Conservation (phyloP, 805 yeast genomes). For the Nakazawaea wickerhamii region DNA sequence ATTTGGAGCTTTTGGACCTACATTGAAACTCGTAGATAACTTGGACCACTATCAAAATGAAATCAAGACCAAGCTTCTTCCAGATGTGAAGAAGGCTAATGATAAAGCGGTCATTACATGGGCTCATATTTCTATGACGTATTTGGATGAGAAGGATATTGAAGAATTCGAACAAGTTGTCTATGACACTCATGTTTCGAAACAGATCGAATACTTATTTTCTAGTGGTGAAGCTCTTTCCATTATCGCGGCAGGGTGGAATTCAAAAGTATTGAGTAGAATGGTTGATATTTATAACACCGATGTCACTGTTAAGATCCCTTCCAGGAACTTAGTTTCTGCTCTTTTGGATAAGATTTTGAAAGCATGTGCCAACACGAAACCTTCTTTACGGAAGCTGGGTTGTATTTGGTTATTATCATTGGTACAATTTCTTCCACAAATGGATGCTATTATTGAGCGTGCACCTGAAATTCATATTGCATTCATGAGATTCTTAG, state of each 20-base stretch:
- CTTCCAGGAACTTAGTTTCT: conserved; percentile 5
- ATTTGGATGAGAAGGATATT: conserved; percentile 23
- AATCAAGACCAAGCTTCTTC: conserved; percentile 26
- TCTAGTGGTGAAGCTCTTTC: conserved; percentile 82
- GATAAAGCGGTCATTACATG: conserved; percentile 55
- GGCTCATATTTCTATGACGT: conserved; percentile 46
- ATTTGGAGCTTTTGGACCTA: conserved; percentile 42
- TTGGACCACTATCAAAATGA: conserved; percentile 19
- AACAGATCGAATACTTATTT: conserved; percentile 71
- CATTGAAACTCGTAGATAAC: conserved; percentile 15
- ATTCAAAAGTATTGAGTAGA: conserved; percentile 47
- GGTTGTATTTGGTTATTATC: conserved; percentile 86
- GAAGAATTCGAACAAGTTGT: conserved; percentile 36
- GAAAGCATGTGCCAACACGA: conserved; percentile 51
- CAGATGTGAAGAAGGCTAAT: conserved; percentile 46
- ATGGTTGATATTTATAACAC: conserved; percentile 49
- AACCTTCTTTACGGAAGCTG: conserved; percentile 69
- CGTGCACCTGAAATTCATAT: conserved; percentile 60
- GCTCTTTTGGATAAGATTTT: conserved; percentile 46
- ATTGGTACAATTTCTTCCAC: conserved; percentile 67
- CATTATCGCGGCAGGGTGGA: conserved; percentile 71
- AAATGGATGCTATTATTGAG: conserved; percentile 31
- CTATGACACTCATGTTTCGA: conserved; percentile 55
- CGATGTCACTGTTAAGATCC: conserved; percentile 12
- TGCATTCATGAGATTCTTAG: conserved; percentile 70